Percentiles rank a stretch among this genome's conserved stretches.
Evolutionary conservation across 2,329 filamentous ascomycete genomes (phyloP).

Genomic region (Waltergamsia citrina): DNA sequence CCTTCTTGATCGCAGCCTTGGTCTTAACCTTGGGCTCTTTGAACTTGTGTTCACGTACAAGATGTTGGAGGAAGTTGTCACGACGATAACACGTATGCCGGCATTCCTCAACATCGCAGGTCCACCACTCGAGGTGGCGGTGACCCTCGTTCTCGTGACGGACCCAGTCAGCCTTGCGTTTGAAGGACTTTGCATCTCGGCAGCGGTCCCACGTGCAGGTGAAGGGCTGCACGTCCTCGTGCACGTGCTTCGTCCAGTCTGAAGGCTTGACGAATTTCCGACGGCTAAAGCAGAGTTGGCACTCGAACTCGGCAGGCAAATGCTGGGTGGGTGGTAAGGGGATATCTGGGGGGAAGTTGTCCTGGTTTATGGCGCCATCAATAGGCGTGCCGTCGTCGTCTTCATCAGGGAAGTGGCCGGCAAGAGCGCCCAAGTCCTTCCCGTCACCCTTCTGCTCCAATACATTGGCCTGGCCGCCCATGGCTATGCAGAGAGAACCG

Average conservation of each 20-base stretch:
- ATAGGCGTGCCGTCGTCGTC: conserved; percentile 59
- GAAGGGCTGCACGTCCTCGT: conserved; percentile 88
- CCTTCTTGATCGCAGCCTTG: conserved; percentile 56
- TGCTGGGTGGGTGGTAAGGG: conserved; percentile 69
- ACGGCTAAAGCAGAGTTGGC: conserved; percentile 73
- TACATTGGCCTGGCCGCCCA: conserved; percentile 56
- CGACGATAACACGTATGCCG: conserved; percentile 75
- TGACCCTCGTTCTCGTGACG: conserved; percentile 89
- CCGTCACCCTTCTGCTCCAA: conserved; percentile 51
- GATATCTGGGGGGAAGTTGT: conserved; percentile 72
- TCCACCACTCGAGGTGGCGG: conserved; percentile 85
- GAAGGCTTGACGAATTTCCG: conserved; percentile 87
- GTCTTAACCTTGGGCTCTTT: conserved; percentile 72
- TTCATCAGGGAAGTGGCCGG: conserved; percentile 39
- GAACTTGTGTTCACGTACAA: conserved; percentile 85
- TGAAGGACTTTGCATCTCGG: conserved; percentile 81
- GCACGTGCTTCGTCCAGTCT: conserved; percentile 94
- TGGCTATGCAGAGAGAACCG: conserved; percentile 51
- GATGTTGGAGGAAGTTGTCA: conserved; percentile 88
- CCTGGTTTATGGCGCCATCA: conserved; percentile 60
- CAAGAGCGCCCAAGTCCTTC: conserved; percentile 47
- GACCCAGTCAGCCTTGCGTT: conserved; percentile 93
- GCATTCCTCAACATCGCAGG: conserved; percentile 73
- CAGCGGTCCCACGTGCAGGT: conserved; percentile 85
- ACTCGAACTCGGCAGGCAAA: conserved; percentile 83